Conservation (phyloP, 345 rosid species). For the Microthlaspi erraticum region DNA sequence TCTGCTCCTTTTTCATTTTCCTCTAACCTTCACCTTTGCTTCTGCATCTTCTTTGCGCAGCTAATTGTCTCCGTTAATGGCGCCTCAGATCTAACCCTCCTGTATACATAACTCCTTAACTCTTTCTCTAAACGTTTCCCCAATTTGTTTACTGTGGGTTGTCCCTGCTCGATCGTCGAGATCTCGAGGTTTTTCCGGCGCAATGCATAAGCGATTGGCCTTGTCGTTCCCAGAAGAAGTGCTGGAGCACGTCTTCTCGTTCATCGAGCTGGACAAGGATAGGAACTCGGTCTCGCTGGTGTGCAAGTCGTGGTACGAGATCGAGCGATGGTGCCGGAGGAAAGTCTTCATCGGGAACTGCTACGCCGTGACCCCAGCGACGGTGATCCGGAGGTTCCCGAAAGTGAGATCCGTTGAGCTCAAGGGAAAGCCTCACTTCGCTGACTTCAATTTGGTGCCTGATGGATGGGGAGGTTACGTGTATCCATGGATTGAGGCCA, state of each 20-base stretch:
- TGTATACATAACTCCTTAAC: neutral
- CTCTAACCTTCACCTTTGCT: neutral
- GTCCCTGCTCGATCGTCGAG: neutral
- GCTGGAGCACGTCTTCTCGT: conserved; percentile 83
- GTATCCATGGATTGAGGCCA: conserved; percentile 71
- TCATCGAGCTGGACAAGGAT: conserved; percentile 66
- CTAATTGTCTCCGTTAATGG: conserved; percentile 47
- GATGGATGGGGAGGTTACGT: conserved; percentile 93
- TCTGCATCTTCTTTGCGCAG: conserved; percentile 7
- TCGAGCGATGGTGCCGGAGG: conserved; percentile 80
- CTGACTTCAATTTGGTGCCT: conserved; percentile 90
- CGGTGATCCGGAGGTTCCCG: conserved; percentile 75
- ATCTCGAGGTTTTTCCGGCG: neutral
- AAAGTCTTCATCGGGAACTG: conserved; percentile 90
- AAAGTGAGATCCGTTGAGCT: conserved; percentile 81
- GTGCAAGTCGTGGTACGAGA: conserved; percentile 92
- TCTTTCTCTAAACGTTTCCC: neutral
- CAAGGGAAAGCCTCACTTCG: conserved; percentile 96
- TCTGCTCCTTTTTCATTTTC: conserved; percentile 5
- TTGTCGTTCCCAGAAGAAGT: conserved; percentile 89
- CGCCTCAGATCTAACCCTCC: conserved; percentile 55
- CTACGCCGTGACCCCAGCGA: conserved; percentile 72
- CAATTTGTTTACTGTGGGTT: too few species aligned
- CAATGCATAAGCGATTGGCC: conserved; percentile 49
- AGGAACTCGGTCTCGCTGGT: conserved; percentile 81